A percentile compares a stretch with the other conserved stretches of the same genome.
These are phyloP conservation scores for Suillus occidentalis DNA, from an alignment of 768 basidiomycete genomes.

Conservation along the genomic window DNA sequence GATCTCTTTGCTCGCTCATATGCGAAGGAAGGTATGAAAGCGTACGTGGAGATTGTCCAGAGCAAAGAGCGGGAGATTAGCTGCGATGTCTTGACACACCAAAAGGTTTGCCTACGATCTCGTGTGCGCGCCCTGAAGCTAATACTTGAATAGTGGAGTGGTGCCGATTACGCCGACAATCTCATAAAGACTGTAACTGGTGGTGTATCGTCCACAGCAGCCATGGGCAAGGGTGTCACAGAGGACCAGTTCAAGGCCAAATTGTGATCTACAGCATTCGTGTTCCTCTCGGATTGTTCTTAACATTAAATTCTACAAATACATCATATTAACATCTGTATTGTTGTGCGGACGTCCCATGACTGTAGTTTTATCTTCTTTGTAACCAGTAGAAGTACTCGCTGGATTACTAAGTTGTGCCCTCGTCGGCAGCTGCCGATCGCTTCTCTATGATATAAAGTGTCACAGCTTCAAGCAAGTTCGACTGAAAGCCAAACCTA, in stretches of 20 bases:
- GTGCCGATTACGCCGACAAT: constrained; percentile 90
- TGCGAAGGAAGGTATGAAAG: constrained; percentile 97
- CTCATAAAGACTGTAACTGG: constrained; percentile 96
- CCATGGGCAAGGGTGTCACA: constrained; percentile 98
- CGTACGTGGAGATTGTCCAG: constrained; percentile 95
- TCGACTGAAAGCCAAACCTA: background rate
- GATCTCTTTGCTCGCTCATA: constrained; percentile 88
- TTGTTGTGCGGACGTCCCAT: background rate
- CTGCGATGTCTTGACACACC: constrained; percentile 96
- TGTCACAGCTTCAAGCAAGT: background rate
- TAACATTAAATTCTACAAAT: background rate
- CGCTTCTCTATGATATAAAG: background rate
- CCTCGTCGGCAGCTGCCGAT: constrained; percentile 3
- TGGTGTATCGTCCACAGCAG: constrained; percentile 94
- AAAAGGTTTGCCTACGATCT: constrained; percentile 61
- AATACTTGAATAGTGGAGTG: constrained; percentile 72
- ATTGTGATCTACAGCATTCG: constrained; percentile 32
- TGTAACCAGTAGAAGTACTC: background rate
- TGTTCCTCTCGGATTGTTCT: background rate
- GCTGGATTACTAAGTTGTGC: background rate
- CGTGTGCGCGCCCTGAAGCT: constrained; percentile 10
- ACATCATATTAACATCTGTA: constrained; percentile 1
- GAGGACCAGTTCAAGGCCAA: constrained; percentile 77
- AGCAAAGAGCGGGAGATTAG: constrained; percentile 89
- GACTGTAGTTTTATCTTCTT: background rate